Evolutionary conservation across 164 flowering plant genomes (phyloP).

Genomic region (Vitis amurensis): DNA sequence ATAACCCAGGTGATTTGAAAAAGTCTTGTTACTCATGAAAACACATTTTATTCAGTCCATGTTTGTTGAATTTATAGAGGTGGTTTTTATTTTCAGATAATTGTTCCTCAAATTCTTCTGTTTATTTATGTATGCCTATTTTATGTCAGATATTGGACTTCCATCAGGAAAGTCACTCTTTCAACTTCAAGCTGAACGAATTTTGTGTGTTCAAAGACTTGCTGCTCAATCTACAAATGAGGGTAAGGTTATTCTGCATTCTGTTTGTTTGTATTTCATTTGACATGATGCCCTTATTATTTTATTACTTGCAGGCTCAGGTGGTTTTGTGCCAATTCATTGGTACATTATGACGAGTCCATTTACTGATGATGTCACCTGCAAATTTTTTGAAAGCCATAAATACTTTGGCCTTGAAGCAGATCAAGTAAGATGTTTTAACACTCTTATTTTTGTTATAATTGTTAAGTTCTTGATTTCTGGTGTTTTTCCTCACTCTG

Average conservation of each 20-base stretch:
- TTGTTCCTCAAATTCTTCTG: background rate
- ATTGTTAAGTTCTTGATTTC: too few relatives aligned
- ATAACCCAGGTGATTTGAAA: background rate
- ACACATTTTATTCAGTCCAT: background rate
- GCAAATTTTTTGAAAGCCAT: conserved; percentile 81
- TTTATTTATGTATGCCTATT: background rate
- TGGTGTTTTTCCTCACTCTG: background rate
- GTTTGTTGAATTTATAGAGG: background rate
- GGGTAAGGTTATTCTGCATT: conserved; percentile 39
- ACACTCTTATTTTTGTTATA: conserved; percentile 1
- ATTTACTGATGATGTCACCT: conserved; percentile 89
- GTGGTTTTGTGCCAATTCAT: conserved; percentile 58
- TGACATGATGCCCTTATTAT: conserved; percentile 10
- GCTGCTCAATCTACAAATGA: conserved; percentile 76
- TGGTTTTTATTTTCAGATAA: background rate
- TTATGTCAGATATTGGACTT: conserved; percentile 77
- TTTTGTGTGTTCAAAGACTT: conserved; percentile 79
- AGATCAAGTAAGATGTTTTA: conserved; percentile 63
- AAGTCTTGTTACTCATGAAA: background rate
- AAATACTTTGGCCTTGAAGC: conserved; percentile 91
- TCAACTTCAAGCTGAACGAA: conserved; percentile 96
- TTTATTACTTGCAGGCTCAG: conserved; percentile 43
- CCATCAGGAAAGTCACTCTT: conserved; percentile 98
- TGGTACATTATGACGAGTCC: conserved; percentile 99
- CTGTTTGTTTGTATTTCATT: conserved; percentile 1